These are phyloP conservation scores for Musa troglodytarum DNA, from an alignment of 176 grass and related monocot species.

Conservation along the genomic window DNA sequence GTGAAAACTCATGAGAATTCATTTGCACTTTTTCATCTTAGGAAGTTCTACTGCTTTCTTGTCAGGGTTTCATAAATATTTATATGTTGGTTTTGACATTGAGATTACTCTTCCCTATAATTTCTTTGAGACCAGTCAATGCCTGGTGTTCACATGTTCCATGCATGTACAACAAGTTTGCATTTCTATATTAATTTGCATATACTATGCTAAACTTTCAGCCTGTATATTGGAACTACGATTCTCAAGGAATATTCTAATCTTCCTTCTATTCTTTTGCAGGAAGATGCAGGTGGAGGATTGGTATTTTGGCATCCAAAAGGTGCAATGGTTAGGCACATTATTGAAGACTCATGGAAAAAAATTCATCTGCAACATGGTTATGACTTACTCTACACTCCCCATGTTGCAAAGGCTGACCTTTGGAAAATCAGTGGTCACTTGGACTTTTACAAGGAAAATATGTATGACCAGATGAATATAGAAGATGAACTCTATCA, in stretches of 20 bases:
- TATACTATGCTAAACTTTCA: not conserved
- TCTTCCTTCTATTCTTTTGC: slow-evolving; percentile 19
- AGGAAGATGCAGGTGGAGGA: slow-evolving; percentile 93
- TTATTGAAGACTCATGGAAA: slow-evolving; percentile 95
- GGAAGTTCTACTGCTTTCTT: not conserved
- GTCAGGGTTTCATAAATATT: not conserved
- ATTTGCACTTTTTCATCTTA: not conserved
- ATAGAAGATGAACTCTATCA: slow-evolving; percentile 91
- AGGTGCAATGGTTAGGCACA: slow-evolving; percentile 68
- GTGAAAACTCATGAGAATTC: not conserved
- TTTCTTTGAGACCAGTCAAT: not conserved
- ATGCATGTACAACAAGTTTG: not conserved
- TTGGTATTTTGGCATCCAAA: slow-evolving; percentile 99
- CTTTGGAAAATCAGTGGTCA: slow-evolving; percentile 95
- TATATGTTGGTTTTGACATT: not conserved
- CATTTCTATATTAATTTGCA: not conserved
- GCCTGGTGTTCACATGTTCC: not conserved
- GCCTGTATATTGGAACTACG: not conserved
- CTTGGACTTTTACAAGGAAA: slow-evolving; percentile 88
- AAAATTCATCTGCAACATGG: slow-evolving; percentile 68
- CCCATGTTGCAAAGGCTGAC: slow-evolving; percentile 83
- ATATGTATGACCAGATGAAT: slow-evolving; percentile 93
- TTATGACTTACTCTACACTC: slow-evolving; percentile 88
- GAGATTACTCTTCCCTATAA: not conserved
- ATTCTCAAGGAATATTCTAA: not conserved